Percentiles rank a stretch among this genome's conserved stretches.
Evolutionary conservation across 352 stramenopile genomes (phyloP).

Genomic region (Phytophthora constricta): DNA sequence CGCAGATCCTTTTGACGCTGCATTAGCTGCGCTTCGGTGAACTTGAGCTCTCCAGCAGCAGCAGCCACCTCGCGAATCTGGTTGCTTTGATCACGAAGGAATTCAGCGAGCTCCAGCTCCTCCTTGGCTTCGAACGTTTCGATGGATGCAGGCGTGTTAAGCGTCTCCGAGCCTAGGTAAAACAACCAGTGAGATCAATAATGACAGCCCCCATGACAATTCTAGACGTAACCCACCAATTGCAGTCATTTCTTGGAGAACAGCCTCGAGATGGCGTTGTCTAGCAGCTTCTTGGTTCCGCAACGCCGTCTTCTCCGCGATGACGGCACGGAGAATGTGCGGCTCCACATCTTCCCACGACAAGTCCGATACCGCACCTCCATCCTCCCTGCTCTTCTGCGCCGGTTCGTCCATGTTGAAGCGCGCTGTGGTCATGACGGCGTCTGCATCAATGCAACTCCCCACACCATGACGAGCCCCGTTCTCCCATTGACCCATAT

Average conservation of each 20-base stretch:
- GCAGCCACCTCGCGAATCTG: conserved; percentile 34
- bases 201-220: too few species aligned
- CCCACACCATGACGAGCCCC: conserved; percentile 49
- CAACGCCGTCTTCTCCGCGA: conserved; percentile 45
- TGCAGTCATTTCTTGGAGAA: conserved; percentile 34
- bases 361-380: not conserved
- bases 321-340: conserved; percentile 43
- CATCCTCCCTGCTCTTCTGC: conserved; percentile 6
- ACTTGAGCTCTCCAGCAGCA: conserved; percentile 40
- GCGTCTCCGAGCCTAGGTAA: too few species aligned
- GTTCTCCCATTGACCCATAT: conserved; percentile 49
- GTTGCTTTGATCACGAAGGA: conserved; percentile 34
- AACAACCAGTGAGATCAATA: too few species aligned
- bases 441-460: conserved; percentile 44
- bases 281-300: conserved; percentile 46
- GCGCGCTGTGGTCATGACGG: conserved; percentile 17
- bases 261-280: conserved; percentile 38
- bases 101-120: conserved; percentile 35
- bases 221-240: conserved; percentile 38
- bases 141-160: conserved; percentile 38
- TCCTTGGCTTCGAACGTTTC: conserved; percentile 37
- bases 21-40: conserved; percentile 53
- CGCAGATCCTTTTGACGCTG: conserved; percentile 61
- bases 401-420: conserved; percentile 43
- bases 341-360: conserved; percentile 27